These are phyloP conservation scores for Blumeria graminis DNA, from an alignment of 2,329 filamentous ascomycete genomes.

Conservation along the genomic window DNA sequence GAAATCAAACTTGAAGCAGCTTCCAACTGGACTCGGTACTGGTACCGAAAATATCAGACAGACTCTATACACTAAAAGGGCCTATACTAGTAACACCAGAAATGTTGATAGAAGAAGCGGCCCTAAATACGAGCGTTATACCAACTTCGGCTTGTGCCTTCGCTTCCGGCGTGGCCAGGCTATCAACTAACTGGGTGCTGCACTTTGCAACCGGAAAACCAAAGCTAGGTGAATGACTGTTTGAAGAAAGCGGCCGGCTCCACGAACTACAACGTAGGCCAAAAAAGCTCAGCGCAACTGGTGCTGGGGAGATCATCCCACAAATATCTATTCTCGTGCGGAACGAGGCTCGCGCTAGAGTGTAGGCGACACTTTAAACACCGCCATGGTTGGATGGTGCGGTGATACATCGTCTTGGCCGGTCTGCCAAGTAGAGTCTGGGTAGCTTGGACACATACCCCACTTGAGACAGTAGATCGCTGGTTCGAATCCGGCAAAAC, in stretches of 20 bases:
- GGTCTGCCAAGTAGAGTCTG: no score
- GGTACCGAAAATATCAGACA: background rate
- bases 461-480: no score
- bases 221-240: background rate
- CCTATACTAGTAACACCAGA: background rate
- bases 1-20: background rate
- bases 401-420: no score
- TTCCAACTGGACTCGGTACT: background rate
- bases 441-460: no score
- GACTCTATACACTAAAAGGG: background rate
- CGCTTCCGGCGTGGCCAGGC: background rate
- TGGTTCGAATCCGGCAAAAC: no score
- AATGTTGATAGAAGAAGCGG: background rate
- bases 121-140: no score
- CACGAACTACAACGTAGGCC: background rate
- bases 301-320: background rate
- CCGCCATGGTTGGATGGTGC: no score
- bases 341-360: background rate
- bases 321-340: background rate
- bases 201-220: background rate
- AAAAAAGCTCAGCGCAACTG: background rate
- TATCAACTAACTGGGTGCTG: background rate
- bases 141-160: background rate
- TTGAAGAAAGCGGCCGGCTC: background rate
- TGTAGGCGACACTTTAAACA: no score